Evolutionary conservation across 2,329 filamentous ascomycete genomes (phyloP).

Genomic region (Pleoardoris graminearum): DNA sequence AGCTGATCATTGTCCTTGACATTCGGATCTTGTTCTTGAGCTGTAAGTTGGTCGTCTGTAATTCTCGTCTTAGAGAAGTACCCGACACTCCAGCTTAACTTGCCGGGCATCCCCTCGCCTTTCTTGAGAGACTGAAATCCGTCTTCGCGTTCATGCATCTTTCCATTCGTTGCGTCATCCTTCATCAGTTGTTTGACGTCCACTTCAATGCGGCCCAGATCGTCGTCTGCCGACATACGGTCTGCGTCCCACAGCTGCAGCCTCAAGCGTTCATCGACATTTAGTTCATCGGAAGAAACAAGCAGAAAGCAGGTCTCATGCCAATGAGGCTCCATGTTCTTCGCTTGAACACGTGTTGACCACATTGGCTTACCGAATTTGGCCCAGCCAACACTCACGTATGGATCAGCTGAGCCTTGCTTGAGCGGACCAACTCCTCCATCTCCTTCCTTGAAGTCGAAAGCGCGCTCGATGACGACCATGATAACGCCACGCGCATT

Average conservation of each 20-base stretch:
- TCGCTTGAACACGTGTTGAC: constrained; percentile 66
- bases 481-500: constrained; percentile 65
- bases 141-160: constrained; percentile 65
- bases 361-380: constrained; percentile 74
- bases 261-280: constrained; percentile 70
- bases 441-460: constrained; percentile 73
- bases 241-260: constrained; percentile 78
- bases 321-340: constrained; percentile 71
- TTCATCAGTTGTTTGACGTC: constrained; percentile 68
- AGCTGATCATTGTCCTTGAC: constrained; percentile 63
- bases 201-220: constrained; percentile 72
- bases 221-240: constrained; percentile 71
- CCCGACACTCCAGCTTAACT: constrained; percentile 69
- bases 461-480: constrained; percentile 67
- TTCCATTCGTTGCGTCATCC: constrained; percentile 60
- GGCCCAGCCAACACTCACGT: constrained; percentile 74
- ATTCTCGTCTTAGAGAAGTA: constrained; percentile 71
- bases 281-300: constrained; percentile 70
- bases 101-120: constrained; percentile 70
- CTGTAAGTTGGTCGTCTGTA: constrained; percentile 62
- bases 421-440: constrained; percentile 62
- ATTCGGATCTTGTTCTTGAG: constrained; percentile 63
- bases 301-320: constrained; percentile 71
- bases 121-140: constrained; percentile 67
- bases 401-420: constrained; percentile 67